Percentiles rank a stretch among this genome's conserved stretches.
phyloP scores from a whole-genome alignment of 1,139 yeast genomes.

The Taphrina communis region DNA sequence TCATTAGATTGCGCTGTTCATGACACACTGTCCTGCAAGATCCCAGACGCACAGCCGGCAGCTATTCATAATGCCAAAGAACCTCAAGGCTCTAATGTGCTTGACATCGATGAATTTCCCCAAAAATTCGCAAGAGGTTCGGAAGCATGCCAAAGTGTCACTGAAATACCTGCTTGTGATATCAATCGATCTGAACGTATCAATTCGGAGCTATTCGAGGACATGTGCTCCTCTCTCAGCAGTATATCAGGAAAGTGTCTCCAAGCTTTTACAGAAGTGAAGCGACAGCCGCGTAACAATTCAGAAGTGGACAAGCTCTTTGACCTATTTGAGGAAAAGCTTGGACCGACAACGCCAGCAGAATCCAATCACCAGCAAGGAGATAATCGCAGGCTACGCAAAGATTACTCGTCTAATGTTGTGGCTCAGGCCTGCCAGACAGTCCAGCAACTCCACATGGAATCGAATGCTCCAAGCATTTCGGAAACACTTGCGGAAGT shows the following conservation, averaged over 20 bases:
- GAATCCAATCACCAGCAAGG: no score
- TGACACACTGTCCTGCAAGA: no score
- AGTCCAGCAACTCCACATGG: no score
- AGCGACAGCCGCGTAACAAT: constrained; percentile 7
- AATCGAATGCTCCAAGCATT: no score
- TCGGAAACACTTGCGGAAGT: no score
- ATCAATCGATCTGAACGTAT: neutral
- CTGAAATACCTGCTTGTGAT: neutral
- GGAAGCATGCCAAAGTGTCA: no score
- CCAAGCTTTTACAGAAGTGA: neutral
- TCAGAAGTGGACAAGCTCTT: constrained; percentile 1
- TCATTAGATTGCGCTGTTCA: neutral
- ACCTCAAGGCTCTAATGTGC: neutral
- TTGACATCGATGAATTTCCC: neutral
- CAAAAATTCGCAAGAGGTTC: neutral
- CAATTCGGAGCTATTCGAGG: constrained; percentile 3
- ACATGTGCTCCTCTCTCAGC: constrained; percentile 25
- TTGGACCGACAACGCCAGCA: neutral
- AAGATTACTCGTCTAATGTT: no score
- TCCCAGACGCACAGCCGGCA: no score
- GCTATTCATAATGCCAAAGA: no score
- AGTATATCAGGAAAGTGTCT: neutral
- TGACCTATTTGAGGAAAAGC: neutral
- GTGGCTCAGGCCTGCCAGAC: no score
- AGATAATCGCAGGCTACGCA: no score